Evolutionary conservation across 768 basidiomycete genomes (phyloP), one percentile per base, ranked within the genome.

Genomic region (Trametes meyenii): DNA sequence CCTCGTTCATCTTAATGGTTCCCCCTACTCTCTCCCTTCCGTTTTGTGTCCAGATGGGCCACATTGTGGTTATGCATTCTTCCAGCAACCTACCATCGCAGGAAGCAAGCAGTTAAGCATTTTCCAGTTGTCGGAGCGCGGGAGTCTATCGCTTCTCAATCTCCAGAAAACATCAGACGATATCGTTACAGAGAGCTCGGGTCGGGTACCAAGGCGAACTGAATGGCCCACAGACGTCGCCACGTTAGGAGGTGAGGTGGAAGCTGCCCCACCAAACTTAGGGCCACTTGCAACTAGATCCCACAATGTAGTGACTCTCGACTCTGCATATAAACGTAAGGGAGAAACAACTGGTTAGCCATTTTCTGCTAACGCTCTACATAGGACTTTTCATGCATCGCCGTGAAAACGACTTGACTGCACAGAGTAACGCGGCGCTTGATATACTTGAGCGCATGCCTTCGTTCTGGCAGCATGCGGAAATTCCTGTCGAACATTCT

Each of bases 291-390:
- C 78, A 45, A 74, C 67, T 44, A 81, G 78, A 62, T 78, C 81
- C 35, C 77, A 72, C 43, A 77, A 62, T 10, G 75, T 81, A 63
- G 74, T 81, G 17, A 78, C 91, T 70, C 66, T 92, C 36, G 75
- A 73, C 21, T 67, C 72, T 5, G 77, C 76, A 4, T 92, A 91
- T 62, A 73, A 85, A 62, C 72, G 90, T 91, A 70, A 67, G 79
- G 7, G 33, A 35, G 26, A 1, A 35, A 5, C 19, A 23, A 23
- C 2, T 1, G 10, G 16, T 36, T 24, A 5, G 16, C 49, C 40
- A 23, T 45, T 43, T 23, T 71, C 16, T 8, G 12, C 43, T 19
- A n/a, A 44, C 17, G 17, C 17, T 40, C 39, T 44, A 50, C 26
- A 16, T 57, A 73, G 72, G 50, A 36, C 62, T 72, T 2, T 70